Percentiles rank a stretch among this genome's conserved stretches.
These are phyloP conservation scores for Suhomyces sp. DNA, from an alignment of 805 yeast species.

Conservation along the genomic window DNA sequence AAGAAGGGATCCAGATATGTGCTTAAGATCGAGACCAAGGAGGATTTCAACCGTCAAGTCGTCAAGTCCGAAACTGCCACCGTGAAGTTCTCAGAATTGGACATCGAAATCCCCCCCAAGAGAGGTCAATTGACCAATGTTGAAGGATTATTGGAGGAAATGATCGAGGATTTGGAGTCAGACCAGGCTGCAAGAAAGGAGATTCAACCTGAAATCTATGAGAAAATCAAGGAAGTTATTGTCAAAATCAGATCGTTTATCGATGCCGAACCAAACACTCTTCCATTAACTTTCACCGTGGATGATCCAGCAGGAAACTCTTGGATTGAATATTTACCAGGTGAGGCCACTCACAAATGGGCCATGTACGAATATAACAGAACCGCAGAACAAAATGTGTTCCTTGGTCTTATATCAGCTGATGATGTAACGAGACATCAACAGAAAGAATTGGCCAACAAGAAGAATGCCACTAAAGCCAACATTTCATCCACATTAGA, in stretches of 20 bases:
- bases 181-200: constrained; percentile 82
- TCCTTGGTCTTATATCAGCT: constrained; percentile 75
- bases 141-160: constrained; percentile 84
- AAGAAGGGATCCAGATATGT: constrained; percentile 80
- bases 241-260: constrained; percentile 57
- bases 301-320: constrained; percentile 98
- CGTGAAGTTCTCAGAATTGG: constrained; percentile 78
- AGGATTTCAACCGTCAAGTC: constrained; percentile 86
- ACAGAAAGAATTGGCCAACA: constrained; percentile 49
- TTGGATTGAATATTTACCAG: constrained; percentile 88
- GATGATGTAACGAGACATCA: constrained; percentile 54
- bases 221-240: constrained; percentile 72
- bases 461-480: constrained; percentile 39
- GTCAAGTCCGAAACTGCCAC: constrained; percentile 86
- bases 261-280: constrained; percentile 61
- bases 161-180: constrained; percentile 72
- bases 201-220: constrained; percentile 70
- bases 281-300: constrained; percentile 74
- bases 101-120: constrained; percentile 92
- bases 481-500: constrained; percentile 24
- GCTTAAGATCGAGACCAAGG: constrained; percentile 62
- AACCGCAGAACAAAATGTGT: constrained; percentile 84
- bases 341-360: constrained; percentile 89
- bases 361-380: constrained; percentile 77
- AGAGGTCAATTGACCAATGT: constrained; percentile 90